Evolutionary conservation across 2,329 filamentous ascomycete genomes (phyloP).

Genomic region (Fonsecaea pedrosoi): DNA sequence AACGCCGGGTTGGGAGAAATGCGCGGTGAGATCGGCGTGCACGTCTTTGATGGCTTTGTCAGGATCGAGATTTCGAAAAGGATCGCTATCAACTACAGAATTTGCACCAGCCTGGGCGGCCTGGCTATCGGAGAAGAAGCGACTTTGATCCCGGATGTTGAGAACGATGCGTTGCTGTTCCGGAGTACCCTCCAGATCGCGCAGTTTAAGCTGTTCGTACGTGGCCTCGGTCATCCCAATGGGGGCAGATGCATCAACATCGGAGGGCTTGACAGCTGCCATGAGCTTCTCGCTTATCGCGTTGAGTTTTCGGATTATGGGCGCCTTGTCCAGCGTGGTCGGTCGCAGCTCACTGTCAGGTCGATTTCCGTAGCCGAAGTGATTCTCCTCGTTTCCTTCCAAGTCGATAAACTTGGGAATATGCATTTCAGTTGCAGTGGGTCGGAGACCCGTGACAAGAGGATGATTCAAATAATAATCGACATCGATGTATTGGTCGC

Average conservation of each 20-base stretch:
- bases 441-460: slow-evolving; percentile 59
- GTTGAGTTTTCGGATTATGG: slow-evolving; percentile 88
- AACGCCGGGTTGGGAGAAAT: slow-evolving; percentile 36
- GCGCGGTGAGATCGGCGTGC: slow-evolving; percentile 25
- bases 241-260: slow-evolving; percentile 70
- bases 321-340: slow-evolving; percentile 73
- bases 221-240: slow-evolving; percentile 74
- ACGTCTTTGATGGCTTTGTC: slow-evolving; percentile 36
- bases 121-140: slow-evolving; percentile 69
- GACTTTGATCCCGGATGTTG: slow-evolving; percentile 85
- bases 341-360: slow-evolving; percentile 92
- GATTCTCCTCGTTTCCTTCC: slow-evolving; percentile 92
- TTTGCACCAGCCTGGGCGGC: slow-evolving; percentile 52
- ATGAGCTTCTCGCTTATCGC: slow-evolving; percentile 92
- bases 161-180: slow-evolving; percentile 80
- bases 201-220: slow-evolving; percentile 75
- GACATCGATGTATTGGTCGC: slow-evolving; percentile 61
- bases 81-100: slow-evolving; percentile 42
- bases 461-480: slow-evolving; percentile 76
- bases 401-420: slow-evolving; percentile 91
- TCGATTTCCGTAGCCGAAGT: slow-evolving; percentile 84
- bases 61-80: slow-evolving; percentile 36
- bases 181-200: slow-evolving; percentile 77
- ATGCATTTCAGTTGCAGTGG: slow-evolving; percentile 61
- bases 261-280: slow-evolving; percentile 80